Percentiles rank a stretch among this genome's conserved stretches.
Evolutionary conservation across 805 yeast genomes (phyloP).

Genomic region (Wickerhamiella azymoides): DNA sequence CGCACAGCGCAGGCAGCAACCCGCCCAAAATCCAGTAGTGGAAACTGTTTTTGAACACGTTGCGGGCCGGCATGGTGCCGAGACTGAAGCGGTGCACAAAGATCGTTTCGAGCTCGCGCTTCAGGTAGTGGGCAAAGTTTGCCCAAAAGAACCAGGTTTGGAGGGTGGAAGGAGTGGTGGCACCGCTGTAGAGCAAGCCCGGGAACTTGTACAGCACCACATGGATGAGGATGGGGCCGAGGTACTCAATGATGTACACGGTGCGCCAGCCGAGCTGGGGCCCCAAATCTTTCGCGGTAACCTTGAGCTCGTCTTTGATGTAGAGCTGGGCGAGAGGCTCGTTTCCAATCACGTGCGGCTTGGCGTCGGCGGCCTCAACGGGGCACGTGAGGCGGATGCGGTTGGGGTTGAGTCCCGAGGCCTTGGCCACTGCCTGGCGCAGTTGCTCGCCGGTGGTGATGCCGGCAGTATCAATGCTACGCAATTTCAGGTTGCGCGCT

Average conservation of each 20-base stretch:
- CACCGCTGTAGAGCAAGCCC: slow-evolving; percentile 25
- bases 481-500: slow-evolving; percentile 2
- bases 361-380: slow-evolving; percentile 19
- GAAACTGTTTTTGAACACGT: slow-evolving; percentile 73
- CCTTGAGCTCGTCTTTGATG: slow-evolving; percentile 26
- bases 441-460: background rate
- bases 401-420: slow-evolving; percentile 33
- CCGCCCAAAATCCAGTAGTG: slow-evolving; percentile 95
- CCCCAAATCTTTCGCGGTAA: slow-evolving; percentile 78
- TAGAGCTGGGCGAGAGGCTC: slow-evolving; percentile 37
- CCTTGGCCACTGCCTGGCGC: slow-evolving; percentile 25
- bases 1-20: slow-evolving; percentile 36
- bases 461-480: background rate
- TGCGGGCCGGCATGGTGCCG: slow-evolving; percentile 83
- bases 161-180: slow-evolving; percentile 32
- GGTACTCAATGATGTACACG: slow-evolving; percentile 76
- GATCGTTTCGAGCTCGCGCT: slow-evolving; percentile 79
- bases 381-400: slow-evolving; percentile 43
- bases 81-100: slow-evolving; percentile 75
- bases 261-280: slow-evolving; percentile 86
- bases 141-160: slow-evolving; percentile 43
- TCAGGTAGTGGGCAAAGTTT: slow-evolving; percentile 61
- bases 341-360: slow-evolving; percentile 30
- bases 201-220: slow-evolving; percentile 44
- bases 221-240: slow-evolving; percentile 80